phyloP scores from a whole-genome alignment of 2,329 filamentous ascomycete species.

The Talaromyces sp. region DNA sequence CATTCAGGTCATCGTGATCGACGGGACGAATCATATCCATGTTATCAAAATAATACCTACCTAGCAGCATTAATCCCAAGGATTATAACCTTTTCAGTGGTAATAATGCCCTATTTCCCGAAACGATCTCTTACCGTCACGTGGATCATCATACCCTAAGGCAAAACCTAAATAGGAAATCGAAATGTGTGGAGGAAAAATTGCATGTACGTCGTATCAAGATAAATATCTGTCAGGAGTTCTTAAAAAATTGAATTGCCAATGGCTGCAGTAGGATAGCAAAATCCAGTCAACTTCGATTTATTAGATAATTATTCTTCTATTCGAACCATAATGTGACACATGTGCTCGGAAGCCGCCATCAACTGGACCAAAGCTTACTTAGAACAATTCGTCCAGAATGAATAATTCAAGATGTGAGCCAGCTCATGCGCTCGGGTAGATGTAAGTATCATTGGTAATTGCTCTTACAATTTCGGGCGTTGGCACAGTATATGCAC shows the following conservation, averaged over 20 bases:
- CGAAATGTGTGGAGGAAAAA: neutral
- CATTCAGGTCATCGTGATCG: neutral
- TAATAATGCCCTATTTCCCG: neutral
- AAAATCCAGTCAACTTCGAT: neutral
- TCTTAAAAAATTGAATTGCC: neutral
- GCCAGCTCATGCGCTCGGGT: neutral
- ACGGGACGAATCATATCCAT: neutral
- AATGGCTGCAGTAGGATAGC: neutral
- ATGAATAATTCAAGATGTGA: neutral
- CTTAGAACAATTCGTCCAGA: neutral
- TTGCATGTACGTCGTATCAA: neutral
- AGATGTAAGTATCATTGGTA: neutral
- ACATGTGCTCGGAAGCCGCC: neutral
- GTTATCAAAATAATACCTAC: slow-evolving; percentile 32
- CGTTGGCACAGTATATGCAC: neutral
- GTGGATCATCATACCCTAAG: neutral
- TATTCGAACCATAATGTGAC: neutral
- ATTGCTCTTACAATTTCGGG: neutral
- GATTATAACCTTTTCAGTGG: too few relatives aligned
- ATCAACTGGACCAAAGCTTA: neutral
- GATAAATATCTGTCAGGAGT: neutral
- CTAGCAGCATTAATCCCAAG: slow-evolving; percentile 25
- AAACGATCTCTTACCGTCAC: neutral
- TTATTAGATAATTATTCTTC: neutral
- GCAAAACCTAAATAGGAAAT: too few relatives aligned